Base-by-base conservation (phyloP, 371 early-diverging fungal species). In the Mucor ambiguus region DNA sequence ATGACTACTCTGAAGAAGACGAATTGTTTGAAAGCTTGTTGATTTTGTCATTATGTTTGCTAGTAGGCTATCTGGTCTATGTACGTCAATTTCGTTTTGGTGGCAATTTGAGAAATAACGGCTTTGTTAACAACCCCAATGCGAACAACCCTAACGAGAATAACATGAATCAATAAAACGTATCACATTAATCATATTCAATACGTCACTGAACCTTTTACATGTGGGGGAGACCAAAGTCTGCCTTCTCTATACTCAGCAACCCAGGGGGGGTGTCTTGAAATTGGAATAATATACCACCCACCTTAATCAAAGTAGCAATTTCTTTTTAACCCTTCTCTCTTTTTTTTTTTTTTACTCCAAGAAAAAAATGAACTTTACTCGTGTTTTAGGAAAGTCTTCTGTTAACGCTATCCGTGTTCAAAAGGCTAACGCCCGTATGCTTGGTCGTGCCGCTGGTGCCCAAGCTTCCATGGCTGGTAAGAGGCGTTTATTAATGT, bases 41-140 rank as follows among this genome's bases (percentile, higher is more conserved):
- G 64, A 88, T 90, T 18, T 64, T 89, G 18, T 74, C 72, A 0
- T 46, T 88, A 29, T 89, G 88, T 63, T 57, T 82, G 48, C 70
- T 87, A 8, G 83, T 90, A n/a, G 89, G 85, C 1, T 88, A 83
- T 74, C 57, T 90, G 57, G 83, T 89, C 35, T 89, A 88, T 71
- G 80, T 89, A 12, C 81, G 90, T 4, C 89, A 89, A 58, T 83
- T 85, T 65, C 79, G 88, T 33, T 66, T 66, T 61, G 58, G 58
- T 22, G 63, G 63, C 22, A 60, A 60, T 44, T n/a, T 43, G 20
- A 24, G 43, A 30, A 41, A 60, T 7, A 43, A 61, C n/a, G 56
- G 56, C 5, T n/a, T 56, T 11, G 32, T n/a, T 9, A 56, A 56
- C 5, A 29, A 28, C 29, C 52, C 26, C 1, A 52, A 52, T 28